Conservation (phyloP, 176 grass and related monocot genomes). For the Sorghum bicolor region DNA sequence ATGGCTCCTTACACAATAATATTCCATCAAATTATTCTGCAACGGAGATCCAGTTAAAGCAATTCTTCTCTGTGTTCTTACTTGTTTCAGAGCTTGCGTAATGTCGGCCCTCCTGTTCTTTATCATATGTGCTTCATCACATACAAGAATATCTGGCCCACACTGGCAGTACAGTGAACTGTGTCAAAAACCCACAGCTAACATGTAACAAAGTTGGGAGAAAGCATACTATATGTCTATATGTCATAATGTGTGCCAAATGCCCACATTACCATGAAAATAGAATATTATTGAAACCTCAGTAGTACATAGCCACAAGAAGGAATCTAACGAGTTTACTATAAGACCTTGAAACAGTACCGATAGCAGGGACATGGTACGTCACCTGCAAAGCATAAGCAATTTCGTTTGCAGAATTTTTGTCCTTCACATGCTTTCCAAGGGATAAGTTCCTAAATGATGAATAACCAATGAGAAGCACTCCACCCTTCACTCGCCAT, state of each 20-base stretch:
- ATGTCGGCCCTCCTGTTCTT: slow-evolving; percentile 93
- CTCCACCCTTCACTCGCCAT: slow-evolving; percentile 85
- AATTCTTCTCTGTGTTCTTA: slow-evolving; percentile 92
- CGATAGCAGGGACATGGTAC: not conserved
- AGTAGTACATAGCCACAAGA: slow-evolving; percentile 11
- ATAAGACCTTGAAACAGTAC: slow-evolving; percentile 16
- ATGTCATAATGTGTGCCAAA: not conserved
- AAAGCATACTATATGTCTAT: not conserved
- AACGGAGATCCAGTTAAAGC: slow-evolving; percentile 94
- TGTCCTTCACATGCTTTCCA: slow-evolving; percentile 76
- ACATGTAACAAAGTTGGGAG: not conserved
- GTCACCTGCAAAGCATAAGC: slow-evolving; percentile 72
- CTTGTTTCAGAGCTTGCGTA: slow-evolving; percentile 89
- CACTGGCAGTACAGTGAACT: slow-evolving; percentile 51
- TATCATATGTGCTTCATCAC: slow-evolving; percentile 99
- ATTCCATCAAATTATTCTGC: slow-evolving; percentile 99
- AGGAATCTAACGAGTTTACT: not conserved
- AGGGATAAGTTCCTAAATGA: slow-evolving; percentile 86
- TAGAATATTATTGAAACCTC: not conserved
- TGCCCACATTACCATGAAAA: slow-evolving; percentile 8
- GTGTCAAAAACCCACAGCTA: slow-evolving; percentile 36
- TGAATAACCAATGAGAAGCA: slow-evolving; percentile 94
- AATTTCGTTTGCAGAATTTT: slow-evolving; percentile 66
- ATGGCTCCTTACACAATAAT: slow-evolving; percentile 83
- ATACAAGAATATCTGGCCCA: slow-evolving; percentile 96